These are phyloP conservation scores for Elsinoe necatrix DNA, from an alignment of 2,329 filamentous ascomycete genomes.

Conservation along the genomic window DNA sequence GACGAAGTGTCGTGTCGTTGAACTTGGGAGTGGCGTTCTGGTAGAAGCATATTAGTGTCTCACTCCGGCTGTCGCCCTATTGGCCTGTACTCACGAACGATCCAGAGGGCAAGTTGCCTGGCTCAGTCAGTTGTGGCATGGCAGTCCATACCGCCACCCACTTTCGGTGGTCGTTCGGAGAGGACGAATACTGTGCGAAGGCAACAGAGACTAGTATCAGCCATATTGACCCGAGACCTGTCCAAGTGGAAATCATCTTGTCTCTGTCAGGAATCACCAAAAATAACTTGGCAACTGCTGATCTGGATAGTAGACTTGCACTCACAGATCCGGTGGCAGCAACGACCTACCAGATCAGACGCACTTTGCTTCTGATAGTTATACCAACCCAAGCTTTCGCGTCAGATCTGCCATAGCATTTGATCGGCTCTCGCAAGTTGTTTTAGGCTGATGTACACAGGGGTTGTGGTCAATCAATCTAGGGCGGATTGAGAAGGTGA, in stretches of 20 bases:
- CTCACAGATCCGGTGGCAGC: neutral
- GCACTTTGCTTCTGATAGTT: neutral
- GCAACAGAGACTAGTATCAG: neutral
- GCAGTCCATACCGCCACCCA: slow-evolving; percentile 58
- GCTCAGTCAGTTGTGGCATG: slow-evolving; percentile 59
- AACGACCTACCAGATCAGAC: neutral
- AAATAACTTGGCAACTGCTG: neutral
- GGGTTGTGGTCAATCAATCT: neutral
- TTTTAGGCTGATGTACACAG: slow-evolving; percentile 6
- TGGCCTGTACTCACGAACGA: slow-evolving; percentile 44
- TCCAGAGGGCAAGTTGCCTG: slow-evolving; percentile 50
- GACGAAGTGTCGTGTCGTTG: slow-evolving; percentile 54
- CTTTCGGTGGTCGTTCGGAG: slow-evolving; percentile 21
- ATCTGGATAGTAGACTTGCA: neutral
- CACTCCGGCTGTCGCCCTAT: neutral
- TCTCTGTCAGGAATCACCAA: neutral
- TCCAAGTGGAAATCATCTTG: neutral
- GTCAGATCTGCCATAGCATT: neutral
- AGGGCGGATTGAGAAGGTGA: neutral
- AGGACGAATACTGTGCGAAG: neutral
- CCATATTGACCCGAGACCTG: neutral
- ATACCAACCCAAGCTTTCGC: neutral
- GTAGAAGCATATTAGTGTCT: neutral
- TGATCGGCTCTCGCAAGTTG: neutral
- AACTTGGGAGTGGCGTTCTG: slow-evolving; percentile 51